Evolutionary conservation across 805 yeast genomes (phyloP).

Genomic region (Millerozyma miso): DNA sequence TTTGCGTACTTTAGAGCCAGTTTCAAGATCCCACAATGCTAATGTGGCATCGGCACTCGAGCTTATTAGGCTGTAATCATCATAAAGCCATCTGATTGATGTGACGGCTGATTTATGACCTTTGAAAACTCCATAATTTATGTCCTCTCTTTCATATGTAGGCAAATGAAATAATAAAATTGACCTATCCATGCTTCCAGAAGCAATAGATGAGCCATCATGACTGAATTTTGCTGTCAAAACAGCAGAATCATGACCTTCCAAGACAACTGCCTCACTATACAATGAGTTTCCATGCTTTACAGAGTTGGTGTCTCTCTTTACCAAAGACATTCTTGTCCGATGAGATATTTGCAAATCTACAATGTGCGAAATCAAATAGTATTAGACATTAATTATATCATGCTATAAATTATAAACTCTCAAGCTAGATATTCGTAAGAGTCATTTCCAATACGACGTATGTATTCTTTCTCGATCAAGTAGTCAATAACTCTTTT

Average conservation of each 20-base stretch:
- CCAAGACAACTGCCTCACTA: conserved; percentile 32
- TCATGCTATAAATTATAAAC: conserved; percentile 1
- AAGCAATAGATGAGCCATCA: conserved; percentile 50
- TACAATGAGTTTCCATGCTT: conserved; percentile 13
- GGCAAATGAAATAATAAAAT: conserved; percentile 46
- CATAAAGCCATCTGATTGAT: conserved; percentile 49
- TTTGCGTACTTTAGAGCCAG: conserved; percentile 53
- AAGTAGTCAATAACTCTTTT: conserved; percentile 81
- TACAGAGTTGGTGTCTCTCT: conserved; percentile 9
- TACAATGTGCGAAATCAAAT: neutral
- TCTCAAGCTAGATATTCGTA: conserved; percentile 78
- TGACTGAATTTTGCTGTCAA: conserved; percentile 48
- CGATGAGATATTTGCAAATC: neutral
- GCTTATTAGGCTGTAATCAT: conserved; percentile 39
- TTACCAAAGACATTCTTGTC: conserved; percentile 27
- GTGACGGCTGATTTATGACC: conserved; percentile 69
- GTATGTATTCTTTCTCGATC: conserved; percentile 81
- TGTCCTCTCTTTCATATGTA: conserved; percentile 12
- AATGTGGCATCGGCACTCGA: conserved; percentile 61
- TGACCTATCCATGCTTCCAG: conserved; percentile 59
- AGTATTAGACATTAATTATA: neutral
- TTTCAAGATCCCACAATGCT: conserved; percentile 57
- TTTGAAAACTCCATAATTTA: conserved; percentile 42
- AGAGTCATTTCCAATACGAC: conserved; percentile 67
- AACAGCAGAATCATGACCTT: conserved; percentile 54